phyloP scores from a whole-genome alignment of 2,329 filamentous ascomycete species.

The Metarhizium rileyi region DNA sequence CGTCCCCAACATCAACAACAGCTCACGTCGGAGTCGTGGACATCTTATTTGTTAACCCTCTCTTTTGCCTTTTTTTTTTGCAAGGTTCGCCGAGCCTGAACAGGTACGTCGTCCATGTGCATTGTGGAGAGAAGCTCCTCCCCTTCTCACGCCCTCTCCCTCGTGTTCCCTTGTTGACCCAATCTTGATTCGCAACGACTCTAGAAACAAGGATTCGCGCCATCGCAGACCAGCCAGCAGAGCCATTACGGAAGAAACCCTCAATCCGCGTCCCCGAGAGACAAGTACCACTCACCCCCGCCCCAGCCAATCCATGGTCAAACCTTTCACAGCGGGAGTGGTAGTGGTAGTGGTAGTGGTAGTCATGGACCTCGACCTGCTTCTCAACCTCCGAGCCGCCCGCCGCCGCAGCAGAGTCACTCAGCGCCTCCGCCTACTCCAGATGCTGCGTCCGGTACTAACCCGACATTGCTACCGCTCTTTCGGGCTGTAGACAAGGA shows the following conservation, averaged over 20 bases:
- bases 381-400: constrained; percentile 15
- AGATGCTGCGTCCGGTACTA: constrained; percentile 40
- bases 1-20: neutral
- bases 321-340: neutral
- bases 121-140: neutral
- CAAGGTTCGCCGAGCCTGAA: constrained; percentile 66
- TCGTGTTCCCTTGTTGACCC: neutral
- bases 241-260: constrained; percentile 41
- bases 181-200: neutral
- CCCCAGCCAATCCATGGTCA: constrained; percentile 4
- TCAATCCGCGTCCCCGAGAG: constrained; percentile 21
- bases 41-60: neutral
- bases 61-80: neutral
- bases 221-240: constrained; percentile 12
- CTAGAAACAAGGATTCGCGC: constrained; percentile 27
- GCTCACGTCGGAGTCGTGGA: neutral
- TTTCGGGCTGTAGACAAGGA: constrained; percentile 89
- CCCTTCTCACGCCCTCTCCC: neutral
- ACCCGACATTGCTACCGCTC: constrained; percentile 69
- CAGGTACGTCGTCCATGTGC: constrained; percentile 35
- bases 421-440: constrained; percentile 56
- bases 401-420: constrained; percentile 36
- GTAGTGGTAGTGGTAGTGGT: neutral
- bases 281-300: constrained; percentile 4
- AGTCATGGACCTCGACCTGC: constrained; percentile 21